phyloP scores from a whole-genome alignment of 106 monocot genomes.

The Allium fistulosum region DNA sequence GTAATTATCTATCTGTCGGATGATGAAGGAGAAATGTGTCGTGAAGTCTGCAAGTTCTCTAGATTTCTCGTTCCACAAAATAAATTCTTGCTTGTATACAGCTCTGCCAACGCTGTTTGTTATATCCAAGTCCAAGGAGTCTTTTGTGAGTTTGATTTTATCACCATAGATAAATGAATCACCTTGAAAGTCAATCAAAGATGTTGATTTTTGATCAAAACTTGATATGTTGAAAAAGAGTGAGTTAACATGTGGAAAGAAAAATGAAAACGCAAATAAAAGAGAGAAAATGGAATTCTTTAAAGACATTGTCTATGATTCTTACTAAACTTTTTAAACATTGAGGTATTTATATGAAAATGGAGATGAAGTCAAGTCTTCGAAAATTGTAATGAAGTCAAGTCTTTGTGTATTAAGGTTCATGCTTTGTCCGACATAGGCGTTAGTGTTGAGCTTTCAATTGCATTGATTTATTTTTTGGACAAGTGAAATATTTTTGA shows the following conservation, averaged over 20 bases:
- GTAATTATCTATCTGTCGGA: constrained; percentile 7
- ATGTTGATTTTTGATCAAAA: constrained; percentile 5
- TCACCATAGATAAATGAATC: constrained; percentile 21
- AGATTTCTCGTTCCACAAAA: constrained; percentile 16
- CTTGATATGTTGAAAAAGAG: constrained; percentile 34
- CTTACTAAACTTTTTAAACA: too few species aligned
- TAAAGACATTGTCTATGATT: too few species aligned
- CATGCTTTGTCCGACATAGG: too few species aligned
- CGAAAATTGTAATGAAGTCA: too few species aligned
- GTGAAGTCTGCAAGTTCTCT: constrained; percentile 30
- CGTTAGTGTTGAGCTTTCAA: too few species aligned
- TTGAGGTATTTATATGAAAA: too few species aligned
- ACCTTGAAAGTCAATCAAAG: constrained; percentile 17
- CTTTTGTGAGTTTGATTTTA: constrained; percentile 28
- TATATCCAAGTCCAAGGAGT: constrained; percentile 11
- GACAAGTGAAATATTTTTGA: too few species aligned
- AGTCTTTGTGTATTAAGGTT: too few species aligned
- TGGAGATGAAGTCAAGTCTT: too few species aligned
- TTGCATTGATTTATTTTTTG: too few species aligned
- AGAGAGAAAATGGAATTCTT: neutral
- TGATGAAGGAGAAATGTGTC: constrained; percentile 64
- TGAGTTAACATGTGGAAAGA: constrained; percentile 4
- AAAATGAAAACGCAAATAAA: constrained; percentile 1
- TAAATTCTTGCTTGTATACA: constrained; percentile 16
- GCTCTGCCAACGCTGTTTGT: constrained; percentile 35